Evolutionary conservation across 75 land plant species (phyloP).

Genomic region (Isoetes taiwanensis): DNA sequence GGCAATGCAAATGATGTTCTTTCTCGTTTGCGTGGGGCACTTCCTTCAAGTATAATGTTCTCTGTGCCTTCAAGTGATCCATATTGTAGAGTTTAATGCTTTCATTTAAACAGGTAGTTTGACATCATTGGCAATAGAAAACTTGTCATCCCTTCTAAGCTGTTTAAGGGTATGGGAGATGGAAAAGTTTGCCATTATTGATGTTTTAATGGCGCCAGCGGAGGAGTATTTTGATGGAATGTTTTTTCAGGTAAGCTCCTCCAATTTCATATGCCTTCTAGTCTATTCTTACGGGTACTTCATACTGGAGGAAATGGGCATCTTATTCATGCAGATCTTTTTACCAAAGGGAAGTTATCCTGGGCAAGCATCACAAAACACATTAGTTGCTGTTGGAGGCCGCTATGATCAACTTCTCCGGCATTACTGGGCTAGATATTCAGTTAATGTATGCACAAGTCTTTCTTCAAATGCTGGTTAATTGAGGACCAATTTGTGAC

Average conservation of each 20-base stretch:
- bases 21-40: conserved; percentile 75
- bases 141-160: conserved; percentile 46
- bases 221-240: conserved; percentile 52
- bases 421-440: conserved; percentile 30
- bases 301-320: not conserved
- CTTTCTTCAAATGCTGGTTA: not conserved
- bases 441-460: not conserved
- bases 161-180: conserved; percentile 71
- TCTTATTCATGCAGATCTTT: conserved; percentile 33
- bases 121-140: conserved; percentile 66
- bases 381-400: conserved; percentile 73
- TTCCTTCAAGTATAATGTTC: conserved; percentile 39
- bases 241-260: conserved; percentile 44
- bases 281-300: not conserved
- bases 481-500: not conserved
- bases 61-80: not conserved
- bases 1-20: conserved; percentile 69
- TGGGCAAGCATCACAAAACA: conserved; percentile 31
- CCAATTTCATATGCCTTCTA: not conserved
- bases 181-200: conserved; percentile 44
- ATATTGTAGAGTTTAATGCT: not conserved
- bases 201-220: conserved; percentile 70
- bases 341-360: conserved; percentile 26
- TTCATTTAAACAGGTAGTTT: conserved; percentile 35
- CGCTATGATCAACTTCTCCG: conserved; percentile 73